A percentile compares a stretch with the other conserved stretches of the same genome.
Evolutionary conservation across 139 green algal species (phyloP).

Genomic region (Auxenochlorella pyrenoidosa): DNA sequence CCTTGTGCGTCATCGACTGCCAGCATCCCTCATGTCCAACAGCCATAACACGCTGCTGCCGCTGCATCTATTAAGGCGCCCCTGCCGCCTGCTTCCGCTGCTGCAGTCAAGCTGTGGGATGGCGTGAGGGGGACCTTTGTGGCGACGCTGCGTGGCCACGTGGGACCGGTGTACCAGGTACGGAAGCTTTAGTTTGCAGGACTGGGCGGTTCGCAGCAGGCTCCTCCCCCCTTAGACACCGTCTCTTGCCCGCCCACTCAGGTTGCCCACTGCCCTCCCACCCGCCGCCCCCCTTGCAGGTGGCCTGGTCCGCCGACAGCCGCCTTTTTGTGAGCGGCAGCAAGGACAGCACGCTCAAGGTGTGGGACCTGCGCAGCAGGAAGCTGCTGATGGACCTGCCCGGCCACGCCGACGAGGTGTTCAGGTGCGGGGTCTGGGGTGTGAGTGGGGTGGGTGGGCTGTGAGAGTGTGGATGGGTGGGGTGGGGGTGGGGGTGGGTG

Average conservation of each 20-base stretch:
- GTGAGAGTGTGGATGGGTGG: too few species aligned
- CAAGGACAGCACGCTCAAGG: constrained; percentile 98
- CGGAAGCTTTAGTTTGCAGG: background rate
- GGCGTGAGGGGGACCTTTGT: constrained; percentile 91
- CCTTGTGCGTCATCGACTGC: background rate
- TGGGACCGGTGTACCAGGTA: constrained; percentile 95
- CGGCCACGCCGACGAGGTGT: constrained; percentile 80
- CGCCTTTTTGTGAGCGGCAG: constrained; percentile 90
- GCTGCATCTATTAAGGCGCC: too few species aligned
- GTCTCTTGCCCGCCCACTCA: background rate
- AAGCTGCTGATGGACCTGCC: constrained; percentile 96
- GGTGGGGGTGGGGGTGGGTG: too few species aligned
- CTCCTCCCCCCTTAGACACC: background rate
- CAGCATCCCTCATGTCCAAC: background rate
- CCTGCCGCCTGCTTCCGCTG: background rate
- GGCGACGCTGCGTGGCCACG: constrained; percentile 91
- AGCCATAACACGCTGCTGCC: too few species aligned
- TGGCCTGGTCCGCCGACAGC: constrained; percentile 93
- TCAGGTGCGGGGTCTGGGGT: background rate
- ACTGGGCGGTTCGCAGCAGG: background rate
- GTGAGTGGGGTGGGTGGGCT: too few species aligned
- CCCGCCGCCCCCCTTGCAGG: constrained; percentile 30
- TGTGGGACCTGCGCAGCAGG: constrained; percentile 89
- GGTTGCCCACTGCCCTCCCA: background rate
- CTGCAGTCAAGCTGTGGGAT: constrained; percentile 95